A percentile compares a stretch with the other conserved stretches of the same genome.
These are phyloP conservation scores for Liquidambar formosana DNA, from an alignment of 164 flowering plant genomes.

Conservation along the genomic window DNA sequence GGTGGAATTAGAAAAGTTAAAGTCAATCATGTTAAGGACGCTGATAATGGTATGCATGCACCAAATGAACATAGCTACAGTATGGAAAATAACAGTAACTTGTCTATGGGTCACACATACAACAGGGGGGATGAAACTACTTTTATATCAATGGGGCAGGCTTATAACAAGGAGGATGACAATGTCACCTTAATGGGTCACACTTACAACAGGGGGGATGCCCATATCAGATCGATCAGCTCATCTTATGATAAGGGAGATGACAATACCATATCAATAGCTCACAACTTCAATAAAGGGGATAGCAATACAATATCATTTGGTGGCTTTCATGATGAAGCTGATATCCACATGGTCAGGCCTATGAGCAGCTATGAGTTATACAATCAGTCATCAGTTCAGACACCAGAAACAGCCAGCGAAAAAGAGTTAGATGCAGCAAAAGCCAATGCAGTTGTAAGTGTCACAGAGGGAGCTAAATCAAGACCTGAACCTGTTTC, in stretches of 20 bases:
- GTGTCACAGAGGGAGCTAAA: slow-evolving; percentile 18
- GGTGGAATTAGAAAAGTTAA: slow-evolving; percentile 55
- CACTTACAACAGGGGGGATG: slow-evolving; percentile 18
- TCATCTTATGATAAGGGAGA: slow-evolving; percentile 26
- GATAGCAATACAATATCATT: slow-evolving; percentile 40
- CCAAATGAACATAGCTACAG: slow-evolving; percentile 17
- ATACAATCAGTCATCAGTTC: slow-evolving; percentile 34
- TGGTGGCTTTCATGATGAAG: slow-evolving; percentile 49
- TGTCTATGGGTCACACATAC: slow-evolving; percentile 16
- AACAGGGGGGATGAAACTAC: slow-evolving; percentile 17
- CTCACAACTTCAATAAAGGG: slow-evolving; percentile 25
- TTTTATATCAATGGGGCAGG: slow-evolving; percentile 22
- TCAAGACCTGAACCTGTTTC: slow-evolving; percentile 20
- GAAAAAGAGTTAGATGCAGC: slow-evolving; percentile 30
- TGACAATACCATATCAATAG: slow-evolving; percentile 23
- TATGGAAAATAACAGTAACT: slow-evolving; percentile 9
- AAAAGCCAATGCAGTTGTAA: slow-evolving; percentile 8
- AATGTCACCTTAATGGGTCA: slow-evolving; percentile 25
- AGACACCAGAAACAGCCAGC: slow-evolving; percentile 25
- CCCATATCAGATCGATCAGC: slow-evolving; percentile 17
- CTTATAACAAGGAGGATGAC: slow-evolving; percentile 28
- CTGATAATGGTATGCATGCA: slow-evolving; percentile 30
- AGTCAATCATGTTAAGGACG: slow-evolving; percentile 51
- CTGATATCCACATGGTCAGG: slow-evolving; percentile 31
- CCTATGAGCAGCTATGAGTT: slow-evolving; percentile 38